phyloP scores from a whole-genome alignment of 1,284 basidiomycete genomes.

The Cryptococcus deneoformans region DNA sequence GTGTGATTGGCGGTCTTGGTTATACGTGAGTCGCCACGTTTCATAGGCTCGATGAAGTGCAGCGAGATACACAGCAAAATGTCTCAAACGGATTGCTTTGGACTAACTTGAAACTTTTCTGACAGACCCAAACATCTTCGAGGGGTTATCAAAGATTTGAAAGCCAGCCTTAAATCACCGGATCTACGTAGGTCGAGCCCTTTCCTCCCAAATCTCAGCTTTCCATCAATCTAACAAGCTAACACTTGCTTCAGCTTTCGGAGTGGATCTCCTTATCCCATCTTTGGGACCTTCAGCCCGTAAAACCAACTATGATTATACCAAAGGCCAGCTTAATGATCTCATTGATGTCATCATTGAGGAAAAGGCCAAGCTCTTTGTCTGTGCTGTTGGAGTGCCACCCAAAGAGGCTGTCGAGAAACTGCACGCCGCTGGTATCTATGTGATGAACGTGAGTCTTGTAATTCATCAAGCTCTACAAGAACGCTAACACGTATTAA shows the following conservation, averaged over 20 bases:
- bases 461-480: neutral
- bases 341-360: slow-evolving; percentile 84
- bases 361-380: slow-evolving; percentile 75
- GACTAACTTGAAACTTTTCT: neutral
- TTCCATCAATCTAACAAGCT: neutral
- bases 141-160: slow-evolving; percentile 66
- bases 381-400: slow-evolving; percentile 75
- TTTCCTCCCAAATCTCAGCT: neutral
- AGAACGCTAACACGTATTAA: slow-evolving; percentile 2
- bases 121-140: slow-evolving; percentile 46
- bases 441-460: slow-evolving; percentile 73
- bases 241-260: slow-evolving; percentile 64
- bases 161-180: slow-evolving; percentile 58
- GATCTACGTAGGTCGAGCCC: slow-evolving; percentile 28
- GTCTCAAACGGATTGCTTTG: neutral
- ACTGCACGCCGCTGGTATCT: slow-evolving; percentile 74
- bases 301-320: slow-evolving; percentile 67
- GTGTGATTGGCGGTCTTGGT: slow-evolving; percentile 81
- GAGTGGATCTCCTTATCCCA: slow-evolving; percentile 80
- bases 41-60: too few species aligned
- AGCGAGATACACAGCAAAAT: too few species aligned
- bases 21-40: slow-evolving; percentile 58
- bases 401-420: slow-evolving; percentile 71
- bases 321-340: slow-evolving; percentile 65
- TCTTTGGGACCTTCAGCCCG: slow-evolving; percentile 75